Evolutionary conservation across 2,329 filamentous ascomycete genomes (phyloP), one percentile per base, ranked within the genome.

Genomic region (Ophiostoma pallidulum): DNA sequence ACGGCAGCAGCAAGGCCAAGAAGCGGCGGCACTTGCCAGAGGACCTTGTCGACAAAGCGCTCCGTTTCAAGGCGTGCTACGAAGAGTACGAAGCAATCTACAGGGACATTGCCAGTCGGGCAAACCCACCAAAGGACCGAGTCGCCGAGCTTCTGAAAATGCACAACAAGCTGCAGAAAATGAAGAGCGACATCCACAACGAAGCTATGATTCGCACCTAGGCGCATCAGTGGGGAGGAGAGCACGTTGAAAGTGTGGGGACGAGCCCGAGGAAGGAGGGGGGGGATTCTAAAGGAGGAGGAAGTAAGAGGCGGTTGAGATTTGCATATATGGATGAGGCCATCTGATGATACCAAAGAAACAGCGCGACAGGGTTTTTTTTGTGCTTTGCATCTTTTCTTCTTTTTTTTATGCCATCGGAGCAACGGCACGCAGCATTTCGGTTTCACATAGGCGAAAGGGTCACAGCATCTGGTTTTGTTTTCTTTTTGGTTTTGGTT

Each of bases 121-220:
- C 69, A 32, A 67, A 77, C 43, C 75, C 78, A 3, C 68, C 71
- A 0, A 64, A 70, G 49, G 66, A 72, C 14, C 72, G 75, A 57
- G 60, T 82, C 44, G 64, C 65, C 6, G 60, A 73, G 41, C 59
- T 82, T 39, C 56, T 73, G 26, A 68, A 73, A 13, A 75, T 82
- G 76, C 72, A 75, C 48, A 63, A 69, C 24, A 66, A 71, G 29
- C 62, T 83, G 41, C 66, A 71, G 53, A 54, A 54, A n/a, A 72
- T 82, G 71, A 82, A 82, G 67, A 65, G 60, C 53, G 70, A 78
- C 49, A 82, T 83, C 38, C 73, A 78, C 56, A 63, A 62, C 53
- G 68, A 71, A 48, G 60, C 64, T 53, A 47, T 47, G 40, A 39
- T 48, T 14, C 51, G 49, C 22, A 37, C 35, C 6, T 53, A 41